Percentiles rank a stretch among this genome's conserved stretches.
phyloP scores from a whole-genome alignment of 805 yeast genomes.

The Metschnikowia sp. region DNA sequence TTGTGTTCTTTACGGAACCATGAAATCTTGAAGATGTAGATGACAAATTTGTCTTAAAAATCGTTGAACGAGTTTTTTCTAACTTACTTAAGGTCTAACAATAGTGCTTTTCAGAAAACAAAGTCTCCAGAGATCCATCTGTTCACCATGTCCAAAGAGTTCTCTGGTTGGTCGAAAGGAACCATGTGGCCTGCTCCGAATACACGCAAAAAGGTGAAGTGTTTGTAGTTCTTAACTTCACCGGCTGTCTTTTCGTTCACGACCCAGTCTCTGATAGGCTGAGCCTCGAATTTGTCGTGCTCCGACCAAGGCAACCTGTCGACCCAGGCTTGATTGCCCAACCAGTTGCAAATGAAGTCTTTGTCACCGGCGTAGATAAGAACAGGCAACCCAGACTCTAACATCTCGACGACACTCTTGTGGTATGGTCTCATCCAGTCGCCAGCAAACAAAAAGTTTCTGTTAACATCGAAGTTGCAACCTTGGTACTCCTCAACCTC shows the following conservation, averaged over 20 bases:
- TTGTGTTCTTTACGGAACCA: too few relatives aligned
- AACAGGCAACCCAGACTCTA: slow-evolving; percentile 72
- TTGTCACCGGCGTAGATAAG: slow-evolving; percentile 92
- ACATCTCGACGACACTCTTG: slow-evolving; percentile 56
- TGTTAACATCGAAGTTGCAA: slow-evolving; percentile 75
- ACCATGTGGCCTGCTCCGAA: slow-evolving; percentile 96
- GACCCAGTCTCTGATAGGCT: slow-evolving; percentile 42
- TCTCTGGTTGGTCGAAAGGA: slow-evolving; percentile 82
- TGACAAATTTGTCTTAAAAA: too few relatives aligned
- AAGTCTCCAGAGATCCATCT: slow-evolving; percentile 77
- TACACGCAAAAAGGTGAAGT: slow-evolving; percentile 77
- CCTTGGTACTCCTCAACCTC: slow-evolving; percentile 76
- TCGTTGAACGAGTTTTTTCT: too few relatives aligned
- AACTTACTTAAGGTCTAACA: slow-evolving; percentile 37
- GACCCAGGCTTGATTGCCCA: slow-evolving; percentile 85
- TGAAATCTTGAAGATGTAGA: too few relatives aligned
- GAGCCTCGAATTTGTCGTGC: slow-evolving; percentile 39
- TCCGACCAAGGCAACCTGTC: slow-evolving; percentile 35
- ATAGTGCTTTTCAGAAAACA: slow-evolving; percentile 49
- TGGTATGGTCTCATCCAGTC: slow-evolving; percentile 94
- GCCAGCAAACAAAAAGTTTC: slow-evolving; percentile 79
- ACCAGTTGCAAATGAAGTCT: slow-evolving; percentile 90
- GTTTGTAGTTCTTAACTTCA: slow-evolving; percentile 66
- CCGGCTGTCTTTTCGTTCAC: slow-evolving; percentile 48
- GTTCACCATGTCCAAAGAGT: slow-evolving; percentile 76